Evolutionary conservation across 352 stramenopile species (phyloP).

Genomic region (Pythium grandisporangium): DNA sequence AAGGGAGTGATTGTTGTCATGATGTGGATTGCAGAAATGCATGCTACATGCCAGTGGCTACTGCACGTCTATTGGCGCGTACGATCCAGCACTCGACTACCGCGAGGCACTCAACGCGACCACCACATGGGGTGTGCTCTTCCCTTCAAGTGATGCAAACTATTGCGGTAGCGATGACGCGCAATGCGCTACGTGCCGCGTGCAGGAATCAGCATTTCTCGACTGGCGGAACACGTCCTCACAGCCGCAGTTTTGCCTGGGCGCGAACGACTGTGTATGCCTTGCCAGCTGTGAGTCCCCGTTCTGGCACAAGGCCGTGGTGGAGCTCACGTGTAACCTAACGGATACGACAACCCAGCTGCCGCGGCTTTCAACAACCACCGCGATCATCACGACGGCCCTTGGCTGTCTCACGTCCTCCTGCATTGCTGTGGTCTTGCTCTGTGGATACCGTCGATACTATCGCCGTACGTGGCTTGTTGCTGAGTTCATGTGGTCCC

Average conservation of each 20-base stretch:
- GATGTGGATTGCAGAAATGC: conserved; percentile 28
- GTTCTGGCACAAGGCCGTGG: conserved; percentile 23
- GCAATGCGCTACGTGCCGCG: conserved; percentile 16
- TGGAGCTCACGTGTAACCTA: conserved; percentile 28
- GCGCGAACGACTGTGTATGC: conserved; percentile 35
- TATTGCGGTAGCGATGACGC: conserved; percentile 36
- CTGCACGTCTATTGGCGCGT: conserved; percentile 45
- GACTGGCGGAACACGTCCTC: conserved; percentile 14
- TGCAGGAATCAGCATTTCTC: conserved; percentile 14
- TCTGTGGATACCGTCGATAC: conserved; percentile 5
- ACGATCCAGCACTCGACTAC: too few relatives aligned
- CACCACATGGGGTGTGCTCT: too few relatives aligned
- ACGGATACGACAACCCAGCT: not conserved
- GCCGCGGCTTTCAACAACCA: conserved; percentile 1
- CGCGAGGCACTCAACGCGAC: too few relatives aligned
- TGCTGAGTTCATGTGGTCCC: too few relatives aligned
- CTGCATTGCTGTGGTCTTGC: conserved; percentile 6
- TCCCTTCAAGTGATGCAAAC: conserved; percentile 45
- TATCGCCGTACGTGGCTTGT: conserved; percentile 6
- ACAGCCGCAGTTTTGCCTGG: conserved; percentile 29
- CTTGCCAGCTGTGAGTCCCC: conserved; percentile 43
- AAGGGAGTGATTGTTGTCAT: too few relatives aligned
- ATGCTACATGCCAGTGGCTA: conserved; percentile 44
- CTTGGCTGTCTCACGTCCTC: conserved; percentile 6
- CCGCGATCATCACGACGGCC: conserved; percentile 7